These are phyloP conservation scores for Nemania sp. DNA, from an alignment of 2,329 filamentous ascomycete species.

Conservation along the genomic window DNA sequence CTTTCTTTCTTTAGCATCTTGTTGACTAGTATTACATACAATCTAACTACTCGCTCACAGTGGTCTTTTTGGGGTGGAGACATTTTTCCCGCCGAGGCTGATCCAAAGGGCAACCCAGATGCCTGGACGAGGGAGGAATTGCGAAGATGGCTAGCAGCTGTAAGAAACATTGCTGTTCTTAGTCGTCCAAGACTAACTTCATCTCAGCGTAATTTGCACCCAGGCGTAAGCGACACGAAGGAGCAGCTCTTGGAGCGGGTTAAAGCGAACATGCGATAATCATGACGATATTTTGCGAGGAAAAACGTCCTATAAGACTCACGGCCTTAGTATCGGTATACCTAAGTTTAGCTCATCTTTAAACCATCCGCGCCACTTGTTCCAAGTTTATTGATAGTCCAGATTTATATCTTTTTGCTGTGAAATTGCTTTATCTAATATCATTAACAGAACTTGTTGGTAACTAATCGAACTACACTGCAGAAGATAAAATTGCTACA, in stretches of 20 bases:
- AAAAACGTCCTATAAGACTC: neutral
- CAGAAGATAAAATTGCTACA: no score
- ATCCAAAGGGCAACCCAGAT: constrained; percentile 80
- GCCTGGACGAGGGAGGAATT: constrained; percentile 85
- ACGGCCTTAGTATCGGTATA: no score
- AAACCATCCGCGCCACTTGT: neutral
- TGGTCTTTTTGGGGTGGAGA: constrained; percentile 90
- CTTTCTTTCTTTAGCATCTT: neutral
- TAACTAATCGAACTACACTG: no score
- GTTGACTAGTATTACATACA: neutral
- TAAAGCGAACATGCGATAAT: constrained; percentile 70
- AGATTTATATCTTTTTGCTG: no score
- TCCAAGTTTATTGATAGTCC: neutral
- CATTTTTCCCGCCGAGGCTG: constrained; percentile 79
- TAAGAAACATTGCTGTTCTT: constrained; percentile 60
- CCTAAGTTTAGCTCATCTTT: no score
- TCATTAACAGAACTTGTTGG: no score
- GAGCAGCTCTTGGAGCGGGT: constrained; percentile 76
- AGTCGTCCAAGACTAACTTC: constrained; percentile 21
- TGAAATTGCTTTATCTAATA: no score
- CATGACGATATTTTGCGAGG: neutral
- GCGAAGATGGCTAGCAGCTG: constrained; percentile 81
- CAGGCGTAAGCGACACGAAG: constrained; percentile 67
- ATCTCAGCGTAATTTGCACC: constrained; percentile 71
- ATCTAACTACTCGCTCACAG: constrained; percentile 27